Base-by-base conservation (phyloP, 371 early-diverging fungal species). In the Lichtheimia ramosa region DNA sequence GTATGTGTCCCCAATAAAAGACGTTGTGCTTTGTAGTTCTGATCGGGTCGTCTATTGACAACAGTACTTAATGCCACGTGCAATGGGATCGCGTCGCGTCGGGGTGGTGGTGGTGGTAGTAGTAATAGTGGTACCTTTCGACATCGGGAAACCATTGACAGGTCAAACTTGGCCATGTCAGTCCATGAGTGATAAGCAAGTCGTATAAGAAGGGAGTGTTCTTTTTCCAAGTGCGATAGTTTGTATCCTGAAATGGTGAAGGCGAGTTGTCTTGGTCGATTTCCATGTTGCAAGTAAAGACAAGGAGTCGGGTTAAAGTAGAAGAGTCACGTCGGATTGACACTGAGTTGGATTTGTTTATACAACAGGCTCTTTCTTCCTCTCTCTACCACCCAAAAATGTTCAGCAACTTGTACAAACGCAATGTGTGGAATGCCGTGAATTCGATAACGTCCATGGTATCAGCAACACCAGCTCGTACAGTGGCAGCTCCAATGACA, bases 191-290 rank as follows among this genome's bases (percentile, higher is more conserved):
- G 27, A 98, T 89, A 18, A 99, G 88, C 63, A 97, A 83, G 75
- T 99, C 99, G 73, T 99, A 99, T 21, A 99, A 83, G 61, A 96
- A 96, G 24, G 98, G 99, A 12, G 96, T 90, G 79, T 99, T 99
- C 84, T 99, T 99, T 71, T 97, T 97, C 99, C 99, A 99, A 61
- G 95, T 91, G 42, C 86, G 77, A 71, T 93, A 93, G 71, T 96
- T 92, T 51, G 58, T 51, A 0, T 64, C 24, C 8, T 34, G 10
- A 2, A 34, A 34, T 34, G 34, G 34, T 1, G 34, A 34, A 8
- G 34, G 34, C 10, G 34, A 34, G 10, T 5, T 34, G 34, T 34
- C 34, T 34, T 34, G 34, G 34, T 34, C 34, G 10, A 34, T 34
- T 4, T 34, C 34, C 34, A 34, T 34, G 10, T 6, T 34, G 27